A percentile compares a stretch with the other conserved stretches of the same genome.
These are phyloP conservation scores for Solanum chmielewskii DNA, from an alignment of 257 asterid genomes.

Conservation along the genomic window DNA sequence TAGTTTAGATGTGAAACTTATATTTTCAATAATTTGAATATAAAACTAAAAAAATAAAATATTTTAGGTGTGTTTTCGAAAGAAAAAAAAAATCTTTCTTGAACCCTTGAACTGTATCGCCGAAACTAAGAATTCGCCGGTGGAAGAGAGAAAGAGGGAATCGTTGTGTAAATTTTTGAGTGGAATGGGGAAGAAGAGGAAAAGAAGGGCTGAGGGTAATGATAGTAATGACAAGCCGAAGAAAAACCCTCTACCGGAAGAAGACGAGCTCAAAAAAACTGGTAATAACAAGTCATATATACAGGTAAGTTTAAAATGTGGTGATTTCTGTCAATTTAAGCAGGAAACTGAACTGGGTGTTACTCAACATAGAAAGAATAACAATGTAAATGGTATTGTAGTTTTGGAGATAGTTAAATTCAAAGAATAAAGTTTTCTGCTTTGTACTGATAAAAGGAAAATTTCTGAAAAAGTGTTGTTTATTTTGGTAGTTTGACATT, in stretches of 20 bases:
- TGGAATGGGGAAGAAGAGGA: not conserved
- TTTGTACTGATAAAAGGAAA: not conserved
- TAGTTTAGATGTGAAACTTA: too few species aligned
- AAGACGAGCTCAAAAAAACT: not conserved
- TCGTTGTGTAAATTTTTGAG: not conserved
- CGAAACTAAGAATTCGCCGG: not conserved
- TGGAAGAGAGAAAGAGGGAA: not conserved
- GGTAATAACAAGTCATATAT: not conserved
- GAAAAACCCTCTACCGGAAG: not conserved
- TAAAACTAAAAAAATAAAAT: too few species aligned
- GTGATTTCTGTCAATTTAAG: not conserved
- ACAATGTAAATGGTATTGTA: not conserved
- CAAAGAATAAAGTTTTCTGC: not conserved
- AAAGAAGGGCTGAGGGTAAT: not conserved
- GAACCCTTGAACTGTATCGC: too few species aligned
- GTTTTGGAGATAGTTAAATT: not conserved
- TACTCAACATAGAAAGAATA: not conserved
- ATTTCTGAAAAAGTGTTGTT: not conserved
- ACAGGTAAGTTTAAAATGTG: not conserved
- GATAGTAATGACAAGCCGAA: not conserved
- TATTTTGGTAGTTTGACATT: not conserved
- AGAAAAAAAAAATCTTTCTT: too few species aligned
- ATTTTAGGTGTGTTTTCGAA: too few species aligned
- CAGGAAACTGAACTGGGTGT: not conserved
- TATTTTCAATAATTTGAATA: too few species aligned